phyloP scores from a whole-genome alignment of 73 alveolate species.

The Paramecium octaurelia region DNA sequence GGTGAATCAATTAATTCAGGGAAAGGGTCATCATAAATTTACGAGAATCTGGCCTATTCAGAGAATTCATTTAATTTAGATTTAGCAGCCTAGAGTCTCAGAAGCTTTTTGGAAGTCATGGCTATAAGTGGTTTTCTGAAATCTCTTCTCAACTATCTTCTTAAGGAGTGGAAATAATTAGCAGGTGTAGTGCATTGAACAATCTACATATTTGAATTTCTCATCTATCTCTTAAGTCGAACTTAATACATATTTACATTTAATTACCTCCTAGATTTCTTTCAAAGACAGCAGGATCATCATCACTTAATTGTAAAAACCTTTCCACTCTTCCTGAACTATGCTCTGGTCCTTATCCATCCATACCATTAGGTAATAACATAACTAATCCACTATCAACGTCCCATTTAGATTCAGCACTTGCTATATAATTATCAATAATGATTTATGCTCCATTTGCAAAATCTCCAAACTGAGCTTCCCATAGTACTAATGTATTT shows the following conservation, averaged over 20 bases:
- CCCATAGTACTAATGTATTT: constrained; percentile 82
- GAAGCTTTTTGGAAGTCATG: constrained; percentile 86
- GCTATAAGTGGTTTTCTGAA: constrained; percentile 89
- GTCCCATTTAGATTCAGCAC: constrained; percentile 91
- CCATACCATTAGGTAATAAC: constrained; percentile 89
- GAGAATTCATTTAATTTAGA: constrained; percentile 62
- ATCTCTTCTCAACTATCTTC: constrained; percentile 85
- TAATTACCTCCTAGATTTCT: constrained; percentile 20
- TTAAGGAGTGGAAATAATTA: constrained; percentile 82
- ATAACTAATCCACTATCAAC: constrained; percentile 78
- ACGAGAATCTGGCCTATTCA: constrained; percentile 37
- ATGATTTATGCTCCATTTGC: constrained; percentile 93
- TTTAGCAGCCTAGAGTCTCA: constrained; percentile 70
- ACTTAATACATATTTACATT: not conserved
- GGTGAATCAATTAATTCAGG: constrained; percentile 57
- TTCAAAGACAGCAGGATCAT: constrained; percentile 55
- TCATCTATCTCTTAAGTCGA: constrained; percentile 48
- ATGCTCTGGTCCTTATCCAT: constrained; percentile 94
- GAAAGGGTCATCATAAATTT: constrained; percentile 54
- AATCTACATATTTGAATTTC: constrained; percentile 69
- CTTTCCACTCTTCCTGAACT: constrained; percentile 86
- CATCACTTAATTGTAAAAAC: constrained; percentile 69
- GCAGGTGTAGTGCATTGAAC: constrained; percentile 82
- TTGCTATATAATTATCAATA: constrained; percentile 83
- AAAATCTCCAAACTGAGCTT: constrained; percentile 97